A percentile compares a stretch with the other conserved stretches of the same genome.
Conservation (phyloP, 1,284 basidiomycete species). For the Schizophyllum commune region DNA sequence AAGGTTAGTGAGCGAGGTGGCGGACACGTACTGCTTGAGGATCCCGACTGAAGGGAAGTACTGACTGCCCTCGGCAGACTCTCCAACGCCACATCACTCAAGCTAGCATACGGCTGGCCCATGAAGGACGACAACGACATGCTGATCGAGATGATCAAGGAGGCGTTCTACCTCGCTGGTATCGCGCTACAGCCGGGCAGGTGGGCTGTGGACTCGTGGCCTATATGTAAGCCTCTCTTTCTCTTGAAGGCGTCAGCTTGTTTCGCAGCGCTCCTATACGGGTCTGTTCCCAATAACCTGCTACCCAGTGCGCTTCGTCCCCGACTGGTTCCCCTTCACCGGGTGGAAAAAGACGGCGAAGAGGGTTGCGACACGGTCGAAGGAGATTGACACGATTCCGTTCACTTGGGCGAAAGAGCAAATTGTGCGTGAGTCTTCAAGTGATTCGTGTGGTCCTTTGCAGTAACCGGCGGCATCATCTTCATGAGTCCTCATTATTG, state of each 20-base stretch:
- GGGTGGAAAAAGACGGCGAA: constrained; percentile 25
- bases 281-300: neutral
- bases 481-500: no score
- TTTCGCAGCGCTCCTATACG: no score
- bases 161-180: constrained; percentile 12
- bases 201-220: constrained; percentile 18
- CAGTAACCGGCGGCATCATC: no score
- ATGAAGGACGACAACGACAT: constrained; percentile 24
- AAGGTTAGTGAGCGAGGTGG: constrained; percentile 15
- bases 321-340: constrained; percentile 34
- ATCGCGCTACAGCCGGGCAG: constrained; percentile 14
- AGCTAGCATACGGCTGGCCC: constrained; percentile 30
- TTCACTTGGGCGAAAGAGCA: constrained; percentile 25
- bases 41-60: no score
- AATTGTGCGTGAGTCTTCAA: constrained; percentile 24
- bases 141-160: constrained; percentile 23
- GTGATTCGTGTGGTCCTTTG: no score
- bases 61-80: constrained; percentile 18
- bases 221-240: constrained; percentile 5
- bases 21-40: neutral
- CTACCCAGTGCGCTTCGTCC: constrained; percentile 29
- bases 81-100: constrained; percentile 27
- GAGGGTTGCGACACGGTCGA: constrained; percentile 8
- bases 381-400: constrained; percentile 19
- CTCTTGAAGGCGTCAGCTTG: no score